Evolutionary conservation across 305 asterid species (phyloP), one percentile per base, ranked within the genome.

Genomic region (Striga hermonthica): DNA sequence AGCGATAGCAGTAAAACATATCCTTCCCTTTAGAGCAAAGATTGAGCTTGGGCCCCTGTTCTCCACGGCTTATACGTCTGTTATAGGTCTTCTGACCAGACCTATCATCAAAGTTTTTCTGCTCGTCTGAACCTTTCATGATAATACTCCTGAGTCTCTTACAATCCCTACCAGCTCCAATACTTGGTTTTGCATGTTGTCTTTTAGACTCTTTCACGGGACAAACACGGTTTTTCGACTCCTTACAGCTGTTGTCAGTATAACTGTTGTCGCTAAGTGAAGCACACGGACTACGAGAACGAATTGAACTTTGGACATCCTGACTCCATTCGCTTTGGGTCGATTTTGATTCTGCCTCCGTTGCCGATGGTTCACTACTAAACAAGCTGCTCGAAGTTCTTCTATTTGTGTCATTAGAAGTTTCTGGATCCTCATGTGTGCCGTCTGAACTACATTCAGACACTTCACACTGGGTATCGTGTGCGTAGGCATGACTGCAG

Each of bases 371-470:
- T 58, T 14, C 62, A 53, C 75, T 66, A 67, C 69, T 55, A 44
- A 60, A 58, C 58, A 50, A 41, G 69, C 68, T 70, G 44, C 64
- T 69, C 31, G 43, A 53, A 56, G 47, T 60, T 57, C 75, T 70
- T 73, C 66, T 69, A 56, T 74, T 62, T 38, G 62, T 72, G 65
- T 71, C 67, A 66, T 65, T 53, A 74, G 79, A 65, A 65, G 75
- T 66, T 72, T 69, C 74, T 60, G 31, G 55, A 36, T 41, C 78
- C 66, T 66, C 78, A 36, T 68, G 65, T 15, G 37, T 67, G 69
- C 74, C 81, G 72, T 84, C 84, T 57, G 76, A 71, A 62, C 74
- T 78, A 75, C 75, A 67, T 15, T 58, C 80, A 41, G 80, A 57
- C 56, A 57, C 53, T 57, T 75, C 82, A 56, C 12, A 66, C 60